phyloP scores from a whole-genome alignment of 163 green algal genomes.

The Prototheca stagnorum region DNA sequence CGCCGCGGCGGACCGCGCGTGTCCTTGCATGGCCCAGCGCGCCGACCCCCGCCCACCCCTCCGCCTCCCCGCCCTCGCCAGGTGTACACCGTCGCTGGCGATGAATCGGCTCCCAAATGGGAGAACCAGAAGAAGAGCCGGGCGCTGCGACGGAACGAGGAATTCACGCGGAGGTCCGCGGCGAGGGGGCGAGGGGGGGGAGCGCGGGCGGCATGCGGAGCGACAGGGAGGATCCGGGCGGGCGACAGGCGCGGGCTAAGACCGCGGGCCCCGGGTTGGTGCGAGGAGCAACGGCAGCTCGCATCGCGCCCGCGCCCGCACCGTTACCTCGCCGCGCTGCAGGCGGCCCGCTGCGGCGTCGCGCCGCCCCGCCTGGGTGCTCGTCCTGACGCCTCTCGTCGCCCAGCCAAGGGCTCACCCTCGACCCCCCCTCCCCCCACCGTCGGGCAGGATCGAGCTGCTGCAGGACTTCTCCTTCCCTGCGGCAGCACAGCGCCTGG shows the following conservation, averaged over 20 bases:
- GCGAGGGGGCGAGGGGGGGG: neutral
- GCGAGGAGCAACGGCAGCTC: too few relatives aligned
- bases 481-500: conserved; percentile 63
- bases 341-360: too few relatives aligned
- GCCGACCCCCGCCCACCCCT: too few relatives aligned
- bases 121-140: conserved; percentile 70
- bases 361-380: too few relatives aligned
- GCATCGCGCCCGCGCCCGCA: too few relatives aligned
- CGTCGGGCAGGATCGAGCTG: conserved; percentile 24
- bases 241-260: too few relatives aligned
- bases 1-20: too few relatives aligned
- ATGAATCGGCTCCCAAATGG: conserved; percentile 77
- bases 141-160: conserved; percentile 54
- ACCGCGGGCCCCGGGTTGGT: too few relatives aligned
- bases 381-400: neutral
- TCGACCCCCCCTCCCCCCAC: conserved; percentile 1
- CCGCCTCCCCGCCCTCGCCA: conserved; percentile 10
- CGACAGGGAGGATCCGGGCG: neutral
- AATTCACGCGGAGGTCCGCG: conserved; percentile 31
- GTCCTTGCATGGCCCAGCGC: too few relatives aligned
- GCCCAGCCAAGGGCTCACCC: neutral
- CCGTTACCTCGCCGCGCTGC: too few relatives aligned
- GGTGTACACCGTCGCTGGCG: conserved; percentile 84
- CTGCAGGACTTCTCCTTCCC: conserved; percentile 89
- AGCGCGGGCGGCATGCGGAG: neutral